Base-by-base conservation (phyloP, 2,329 filamentous ascomycete genomes). In the Fusarium pilosicola region DNA sequence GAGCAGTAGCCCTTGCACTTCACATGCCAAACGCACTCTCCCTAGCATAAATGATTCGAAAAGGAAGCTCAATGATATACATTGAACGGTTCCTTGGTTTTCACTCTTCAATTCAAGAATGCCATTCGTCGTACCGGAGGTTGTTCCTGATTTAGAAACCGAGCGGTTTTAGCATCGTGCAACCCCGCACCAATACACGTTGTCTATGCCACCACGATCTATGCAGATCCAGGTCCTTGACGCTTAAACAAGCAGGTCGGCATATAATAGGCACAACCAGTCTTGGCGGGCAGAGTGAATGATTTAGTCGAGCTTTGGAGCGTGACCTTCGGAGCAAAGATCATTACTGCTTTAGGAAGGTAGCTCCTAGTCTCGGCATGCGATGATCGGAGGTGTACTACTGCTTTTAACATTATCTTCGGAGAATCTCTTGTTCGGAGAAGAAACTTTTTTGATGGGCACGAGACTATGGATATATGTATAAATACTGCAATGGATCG, bases 311-410 rank as follows among this genome's bases (percentile, higher is more conserved):
- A 45, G 32, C 41, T 26, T 14, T 17, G 45, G 44, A 56, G 68
- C 71, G 68, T 74, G 71, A 74, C 59, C 60, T 51, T 56, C 20
- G 26, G 20, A 45, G 32, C 32, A 58, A 17, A 61, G 71, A 74
- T 74, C 71, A 69, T 74, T 74, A 28, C 68, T 39, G 0, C 26
- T 62, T 74, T 56, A 55, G 71, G 71, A 61, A 74, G 71, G 71
- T 74, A 51, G 11, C 28, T 54, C 28, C 22, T 17, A 20, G 36
- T 20, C 61, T 64, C 46, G 45, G 58, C 65, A 51, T 15, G 13
- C 41, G 20, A 15, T 14, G 20, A 22, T 20, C n/a, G 36, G 28
- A 45, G 26, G 36, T 32, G 34, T 51, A 45, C 30, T 63, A 48
- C 34, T 36, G 7, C 24, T 48, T 65, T 63, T 24, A 7, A 48